Percentiles rank a stretch among this genome's conserved stretches.
Conservation (phyloP, 1,139 yeast genomes). For the Sugiyamaella castrensis region DNA sequence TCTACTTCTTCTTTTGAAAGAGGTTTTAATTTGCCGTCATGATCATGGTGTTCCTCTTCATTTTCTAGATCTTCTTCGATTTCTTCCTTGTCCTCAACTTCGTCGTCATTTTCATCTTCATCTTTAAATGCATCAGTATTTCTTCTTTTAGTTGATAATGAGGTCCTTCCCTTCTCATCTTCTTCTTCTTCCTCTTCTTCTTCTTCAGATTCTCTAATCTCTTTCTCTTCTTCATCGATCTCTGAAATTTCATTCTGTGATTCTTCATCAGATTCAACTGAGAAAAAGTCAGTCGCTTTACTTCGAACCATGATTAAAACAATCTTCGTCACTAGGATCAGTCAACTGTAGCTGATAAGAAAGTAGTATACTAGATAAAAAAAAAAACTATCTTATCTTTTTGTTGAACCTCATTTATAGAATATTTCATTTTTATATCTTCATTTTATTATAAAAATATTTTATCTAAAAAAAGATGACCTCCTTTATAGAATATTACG, state of each 20-base stretch:
- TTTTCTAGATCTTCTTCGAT: slow-evolving; percentile 12
- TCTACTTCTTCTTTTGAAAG: slow-evolving; percentile 35
- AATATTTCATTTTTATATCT: background rate
- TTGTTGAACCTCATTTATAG: background rate
- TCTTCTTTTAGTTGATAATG: slow-evolving; percentile 11
- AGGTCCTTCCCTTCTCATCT: slow-evolving; percentile 9
- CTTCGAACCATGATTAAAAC: slow-evolving; percentile 14
- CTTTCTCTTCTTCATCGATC: background rate
- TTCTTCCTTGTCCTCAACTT: slow-evolving; percentile 16
- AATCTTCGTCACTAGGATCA: too few species aligned
- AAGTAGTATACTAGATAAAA: too few species aligned
- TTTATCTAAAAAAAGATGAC: background rate
- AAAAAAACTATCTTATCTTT: background rate
- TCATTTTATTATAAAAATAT: slow-evolving; percentile 7
- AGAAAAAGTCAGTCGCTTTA: slow-evolving; percentile 24
- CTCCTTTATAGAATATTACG: background rate
- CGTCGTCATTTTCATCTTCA: slow-evolving; percentile 20
- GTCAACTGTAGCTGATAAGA: too few species aligned
- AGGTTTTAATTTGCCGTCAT: slow-evolving; percentile 29
- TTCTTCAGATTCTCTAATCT: slow-evolving; percentile 18
- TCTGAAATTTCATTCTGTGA: background rate
- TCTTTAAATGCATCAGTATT: slow-evolving; percentile 12
- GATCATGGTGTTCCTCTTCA: slow-evolving; percentile 11
- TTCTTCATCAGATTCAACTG: slow-evolving; percentile 18
- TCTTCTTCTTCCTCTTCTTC: slow-evolving; percentile 17